These are phyloP conservation scores for Omphalea diandra DNA, from an alignment of 441 rosid species.

Conservation along the genomic window DNA sequence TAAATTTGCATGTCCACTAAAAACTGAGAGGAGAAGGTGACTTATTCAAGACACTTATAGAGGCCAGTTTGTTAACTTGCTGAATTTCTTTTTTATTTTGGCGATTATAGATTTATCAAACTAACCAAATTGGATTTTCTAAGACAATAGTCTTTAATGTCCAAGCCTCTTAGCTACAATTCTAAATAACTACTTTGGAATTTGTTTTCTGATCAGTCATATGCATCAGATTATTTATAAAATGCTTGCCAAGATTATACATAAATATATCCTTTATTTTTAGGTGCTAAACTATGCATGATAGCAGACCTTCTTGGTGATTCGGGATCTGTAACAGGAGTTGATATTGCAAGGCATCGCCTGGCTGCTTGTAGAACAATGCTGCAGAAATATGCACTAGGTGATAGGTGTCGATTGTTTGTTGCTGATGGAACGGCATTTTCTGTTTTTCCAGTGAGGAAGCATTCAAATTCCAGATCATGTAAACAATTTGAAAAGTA, in stretches of 20 bases:
- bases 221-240: neutral
- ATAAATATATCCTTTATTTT: constrained; percentile 6
- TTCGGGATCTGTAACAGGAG: constrained; percentile 78
- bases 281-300: constrained; percentile 98
- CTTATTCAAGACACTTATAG: neutral
- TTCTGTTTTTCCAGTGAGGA: constrained; percentile 53
- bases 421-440: constrained; percentile 81
- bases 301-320: constrained; percentile 69
- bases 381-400: constrained; percentile 72
- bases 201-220: neutral
- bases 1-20: neutral
- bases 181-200: neutral
- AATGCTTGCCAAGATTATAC: neutral
- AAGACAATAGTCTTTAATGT: neutral
- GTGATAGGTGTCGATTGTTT: constrained; percentile 69
- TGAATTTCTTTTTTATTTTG: too few species aligned
- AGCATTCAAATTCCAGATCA: constrained; percentile 33
- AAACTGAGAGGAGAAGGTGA: neutral
- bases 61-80: neutral
- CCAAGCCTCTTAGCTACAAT: neutral
- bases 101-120: too few species aligned
- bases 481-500: constrained; percentile 32
- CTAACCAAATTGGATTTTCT: neutral
- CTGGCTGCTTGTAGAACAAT: constrained; percentile 88
- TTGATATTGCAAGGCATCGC: constrained; percentile 85